Percentiles rank a stretch among this genome's conserved stretches.
Conservation (phyloP, 2,329 filamentous ascomycete genomes). For the Calonectria montana region DNA sequence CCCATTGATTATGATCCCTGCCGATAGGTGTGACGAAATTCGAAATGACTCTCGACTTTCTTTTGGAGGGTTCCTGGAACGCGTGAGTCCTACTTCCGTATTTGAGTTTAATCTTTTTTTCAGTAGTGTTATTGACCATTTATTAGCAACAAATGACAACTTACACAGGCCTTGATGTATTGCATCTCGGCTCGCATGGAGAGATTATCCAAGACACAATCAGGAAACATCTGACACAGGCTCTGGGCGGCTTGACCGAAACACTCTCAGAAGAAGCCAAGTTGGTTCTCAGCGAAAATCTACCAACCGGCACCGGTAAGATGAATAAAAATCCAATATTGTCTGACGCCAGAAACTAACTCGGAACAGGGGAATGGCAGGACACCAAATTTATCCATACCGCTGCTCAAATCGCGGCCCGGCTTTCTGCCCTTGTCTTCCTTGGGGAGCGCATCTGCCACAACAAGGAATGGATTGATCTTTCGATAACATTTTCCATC, state of each 20-base stretch:
- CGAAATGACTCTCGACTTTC: neutral
- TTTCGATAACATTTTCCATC: neutral
- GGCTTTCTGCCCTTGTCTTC: neutral
- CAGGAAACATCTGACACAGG: neutral
- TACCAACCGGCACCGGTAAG: neutral
- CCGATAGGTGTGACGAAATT: neutral
- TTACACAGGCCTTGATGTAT: neutral
- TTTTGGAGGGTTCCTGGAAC: neutral
- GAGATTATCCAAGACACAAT: neutral
- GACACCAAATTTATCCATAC: neutral
- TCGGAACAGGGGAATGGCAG: neutral
- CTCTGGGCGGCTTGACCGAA: neutral
- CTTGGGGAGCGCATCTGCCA: neutral
- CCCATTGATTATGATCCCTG: neutral
- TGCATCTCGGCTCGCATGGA: neutral
- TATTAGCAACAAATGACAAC: neutral
- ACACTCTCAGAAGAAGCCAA: neutral
- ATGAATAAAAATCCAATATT: too few relatives aligned
- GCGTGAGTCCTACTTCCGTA: neutral
- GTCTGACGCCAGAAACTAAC: neutral
- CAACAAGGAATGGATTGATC: neutral
- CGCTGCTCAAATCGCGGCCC: neutral
- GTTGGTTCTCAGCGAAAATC: neutral
- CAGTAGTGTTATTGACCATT: neutral
- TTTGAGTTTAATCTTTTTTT: neutral